A percentile compares a stretch with the other conserved stretches of the same genome.
Evolutionary conservation across 2,329 filamentous ascomycete species (phyloP).

Genomic region (Chalaropsis thielavioides): DNA sequence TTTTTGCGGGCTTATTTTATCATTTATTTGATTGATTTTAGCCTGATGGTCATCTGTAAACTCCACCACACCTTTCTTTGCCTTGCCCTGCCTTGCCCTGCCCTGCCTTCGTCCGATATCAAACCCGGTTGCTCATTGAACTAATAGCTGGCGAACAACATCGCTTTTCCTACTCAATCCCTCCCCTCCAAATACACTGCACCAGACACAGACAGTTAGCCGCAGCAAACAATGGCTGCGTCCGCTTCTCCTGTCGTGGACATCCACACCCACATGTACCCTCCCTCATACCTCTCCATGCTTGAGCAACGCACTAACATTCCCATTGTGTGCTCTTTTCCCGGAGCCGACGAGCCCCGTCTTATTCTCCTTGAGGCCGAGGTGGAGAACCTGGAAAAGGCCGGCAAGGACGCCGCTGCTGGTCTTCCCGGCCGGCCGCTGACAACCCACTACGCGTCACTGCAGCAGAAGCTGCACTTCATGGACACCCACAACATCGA

Average conservation of each 20-base stretch:
- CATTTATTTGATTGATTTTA: not conserved
- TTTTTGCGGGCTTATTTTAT: not conserved
- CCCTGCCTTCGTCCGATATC: too few species aligned
- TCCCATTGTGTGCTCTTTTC: conserved; percentile 56
- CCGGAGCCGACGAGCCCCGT: conserved; percentile 40
- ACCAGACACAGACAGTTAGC: not conserved
- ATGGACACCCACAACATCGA: conserved; percentile 76
- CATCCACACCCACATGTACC: conserved; percentile 58
- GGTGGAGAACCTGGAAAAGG: conserved; percentile 32
- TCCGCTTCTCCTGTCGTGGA: conserved; percentile 38
- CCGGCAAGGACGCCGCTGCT: conserved; percentile 36
- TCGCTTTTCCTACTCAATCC: not conserved
- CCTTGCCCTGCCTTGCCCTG: too few species aligned
- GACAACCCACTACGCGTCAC: conserved; percentile 68
- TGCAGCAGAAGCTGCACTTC: conserved; percentile 66
- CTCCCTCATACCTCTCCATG: conserved; percentile 46
- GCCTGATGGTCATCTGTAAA: not conserved
- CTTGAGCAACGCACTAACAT: conserved; percentile 46
- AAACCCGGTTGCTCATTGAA: too few species aligned
- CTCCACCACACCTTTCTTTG: too few species aligned
- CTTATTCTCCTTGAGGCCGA: conserved; percentile 49
- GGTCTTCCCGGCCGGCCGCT: conserved; percentile 61
- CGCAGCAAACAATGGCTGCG: conserved; percentile 24
- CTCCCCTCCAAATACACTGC: not conserved
- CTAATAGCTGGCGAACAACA: too few species aligned